Percentiles rank a stretch among this genome's conserved stretches.
Evolutionary conservation across 345 rosid genomes (phyloP).

Genomic region (Salix purpurea): DNA sequence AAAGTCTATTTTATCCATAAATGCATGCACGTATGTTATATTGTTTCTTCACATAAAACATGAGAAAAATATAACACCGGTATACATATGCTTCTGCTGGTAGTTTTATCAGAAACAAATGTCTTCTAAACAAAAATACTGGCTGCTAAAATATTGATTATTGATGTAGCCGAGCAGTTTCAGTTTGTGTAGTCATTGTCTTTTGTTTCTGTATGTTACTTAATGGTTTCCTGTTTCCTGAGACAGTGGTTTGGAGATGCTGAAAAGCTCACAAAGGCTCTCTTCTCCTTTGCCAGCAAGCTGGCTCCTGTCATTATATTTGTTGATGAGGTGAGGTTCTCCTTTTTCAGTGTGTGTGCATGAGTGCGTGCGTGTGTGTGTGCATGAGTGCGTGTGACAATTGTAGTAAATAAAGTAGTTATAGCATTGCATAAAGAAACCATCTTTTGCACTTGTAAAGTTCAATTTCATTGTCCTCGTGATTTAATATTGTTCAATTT

Average conservation of each 20-base stretch:
- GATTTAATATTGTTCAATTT: background rate
- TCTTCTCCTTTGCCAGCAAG: constrained; percentile 89
- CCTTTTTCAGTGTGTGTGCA: background rate
- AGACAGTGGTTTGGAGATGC: constrained; percentile 99
- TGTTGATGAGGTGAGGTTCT: constrained; percentile 81
- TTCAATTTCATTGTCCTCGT: background rate
- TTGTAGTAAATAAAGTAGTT: background rate
- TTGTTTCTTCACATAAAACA: background rate
- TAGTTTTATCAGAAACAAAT: background rate
- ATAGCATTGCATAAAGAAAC: background rate
- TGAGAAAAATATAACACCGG: background rate
- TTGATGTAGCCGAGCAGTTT: background rate
- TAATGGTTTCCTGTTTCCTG: constrained; percentile 5
- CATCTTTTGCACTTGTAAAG: background rate
- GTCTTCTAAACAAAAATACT: background rate
- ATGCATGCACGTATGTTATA: background rate
- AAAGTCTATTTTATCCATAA: background rate
- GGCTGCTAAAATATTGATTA: background rate
- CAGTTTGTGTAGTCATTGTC: background rate
- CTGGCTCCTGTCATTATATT: constrained; percentile 91
- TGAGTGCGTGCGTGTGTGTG: background rate
- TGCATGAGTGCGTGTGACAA: background rate
- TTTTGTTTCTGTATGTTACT: background rate
- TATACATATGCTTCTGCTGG: background rate
- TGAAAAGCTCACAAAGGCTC: constrained; percentile 93